Percentiles rank a stretch among this genome's conserved stretches.
Conservation (phyloP, 371 early-diverging fungal genomes). For the Coemansia sp. region DNA sequence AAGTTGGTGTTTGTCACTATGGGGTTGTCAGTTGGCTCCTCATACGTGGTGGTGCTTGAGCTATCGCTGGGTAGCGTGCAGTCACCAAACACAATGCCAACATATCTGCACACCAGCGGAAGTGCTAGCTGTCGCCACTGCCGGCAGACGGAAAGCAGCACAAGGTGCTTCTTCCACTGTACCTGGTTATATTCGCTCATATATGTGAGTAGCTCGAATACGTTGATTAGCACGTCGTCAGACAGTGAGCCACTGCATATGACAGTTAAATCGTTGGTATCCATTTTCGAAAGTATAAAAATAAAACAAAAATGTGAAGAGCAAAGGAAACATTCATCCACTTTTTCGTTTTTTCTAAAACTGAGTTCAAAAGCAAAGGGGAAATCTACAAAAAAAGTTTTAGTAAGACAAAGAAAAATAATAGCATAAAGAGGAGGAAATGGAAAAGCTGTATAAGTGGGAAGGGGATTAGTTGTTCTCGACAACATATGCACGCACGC, state of each 20-base stretch:
- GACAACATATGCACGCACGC: slow-evolving; percentile 31
- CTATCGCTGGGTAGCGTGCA: not conserved
- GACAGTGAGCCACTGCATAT: not conserved
- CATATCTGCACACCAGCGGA: not conserved
- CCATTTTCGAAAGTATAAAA: not conserved
- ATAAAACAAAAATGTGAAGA: not conserved
- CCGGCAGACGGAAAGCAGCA: not conserved
- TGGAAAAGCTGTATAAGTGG: not conserved
- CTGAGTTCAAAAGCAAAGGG: not conserved
- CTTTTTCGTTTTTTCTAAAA: too few relatives aligned
- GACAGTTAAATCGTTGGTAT: not conserved
- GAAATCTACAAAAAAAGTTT: slow-evolving; percentile 6
- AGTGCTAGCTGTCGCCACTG: not conserved
- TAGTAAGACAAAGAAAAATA: not conserved
- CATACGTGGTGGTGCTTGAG: too few relatives aligned
- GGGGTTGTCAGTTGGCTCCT: too few relatives aligned
- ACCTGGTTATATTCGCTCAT: not conserved
- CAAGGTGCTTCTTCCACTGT: not conserved
- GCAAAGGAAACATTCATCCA: not conserved
- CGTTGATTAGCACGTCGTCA: not conserved
- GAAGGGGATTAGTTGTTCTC: slow-evolving; percentile 7
- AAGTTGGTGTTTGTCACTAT: too few relatives aligned
- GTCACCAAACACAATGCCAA: not conserved
- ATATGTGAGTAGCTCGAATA: not conserved
- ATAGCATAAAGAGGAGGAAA: not conserved